Evolutionary conservation across 179 eudicot genomes (phyloP), one percentile per base, ranked within the genome.

Genomic region (Silene coronaria): DNA sequence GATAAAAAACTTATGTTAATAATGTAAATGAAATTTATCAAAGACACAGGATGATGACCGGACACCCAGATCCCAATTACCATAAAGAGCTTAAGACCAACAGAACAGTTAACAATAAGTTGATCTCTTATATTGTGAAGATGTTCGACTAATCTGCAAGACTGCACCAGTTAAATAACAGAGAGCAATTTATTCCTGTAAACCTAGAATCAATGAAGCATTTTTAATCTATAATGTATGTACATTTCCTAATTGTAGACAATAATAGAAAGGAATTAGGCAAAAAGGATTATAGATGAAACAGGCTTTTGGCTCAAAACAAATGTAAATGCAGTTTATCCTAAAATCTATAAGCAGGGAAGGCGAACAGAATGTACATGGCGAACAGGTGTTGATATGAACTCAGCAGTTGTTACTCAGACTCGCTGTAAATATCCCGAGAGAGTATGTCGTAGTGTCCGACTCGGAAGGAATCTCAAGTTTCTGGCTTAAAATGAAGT

Each of bases 331-430:
- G 58, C 19, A 66, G 69, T 58, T 70, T 10, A 21, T 12, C 66
- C 74, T 51, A 57, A 60, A 58, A 42, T 28, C n/a, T n/a, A 24
- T 26, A n/a, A 55, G 48, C 2, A 34, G 36, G 46, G 38, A 78
- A 24, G 57, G 59, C 69, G 24, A 68, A 12, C 32, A 58, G 30
- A 67, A 74, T 74, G 53, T 74, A 74, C 55, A 73, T 14, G 6
- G 32, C 9, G 26, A 55, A n/a, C 22, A 53, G 8, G 48, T 45
- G 48, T n/a, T 16, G 59, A 53, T 22, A 55, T 3, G 2, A 17
- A 17, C 22, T 55, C 59, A 4, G 59, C 59, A 17, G 22, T 0
- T 55, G 59, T 51, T 51, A 51, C 19, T 17, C 58, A 16, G 58
- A 51, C 58, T 17, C 21, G 13, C 3, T 9, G 13, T 9, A 42